Evolutionary conservation across 1,284 basidiomycete genomes (phyloP).

Genomic region (Puccinia polysora): DNA sequence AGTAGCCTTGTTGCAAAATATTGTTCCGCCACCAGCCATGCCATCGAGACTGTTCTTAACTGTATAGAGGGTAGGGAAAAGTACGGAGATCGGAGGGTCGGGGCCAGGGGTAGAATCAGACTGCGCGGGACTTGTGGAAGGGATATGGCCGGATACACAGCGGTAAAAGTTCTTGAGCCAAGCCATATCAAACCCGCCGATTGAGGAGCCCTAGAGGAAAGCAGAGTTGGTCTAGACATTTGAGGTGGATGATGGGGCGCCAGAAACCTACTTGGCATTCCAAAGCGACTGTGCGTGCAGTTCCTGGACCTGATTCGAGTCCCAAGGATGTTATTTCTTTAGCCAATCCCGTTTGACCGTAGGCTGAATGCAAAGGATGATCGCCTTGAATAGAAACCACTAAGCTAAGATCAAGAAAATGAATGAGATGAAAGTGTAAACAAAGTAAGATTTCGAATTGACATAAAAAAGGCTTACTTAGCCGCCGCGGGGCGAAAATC

Average conservation of each 20-base stretch:
- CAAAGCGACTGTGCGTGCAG: slow-evolving; percentile 29
- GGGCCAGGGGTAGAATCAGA: neutral
- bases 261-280: slow-evolving; percentile 28
- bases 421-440: neutral
- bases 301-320: slow-evolving; percentile 32
- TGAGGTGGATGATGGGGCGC: neutral
- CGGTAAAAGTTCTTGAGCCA: slow-evolving; percentile 35
- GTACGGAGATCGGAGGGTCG: slow-evolving; percentile 11
- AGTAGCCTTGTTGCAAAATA: slow-evolving; percentile 24
- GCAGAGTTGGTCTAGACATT: neutral
- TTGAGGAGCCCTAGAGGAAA: slow-evolving; percentile 33
- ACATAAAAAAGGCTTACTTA: slow-evolving; percentile 5
- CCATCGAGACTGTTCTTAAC: slow-evolving; percentile 14
- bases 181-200: slow-evolving; percentile 15
- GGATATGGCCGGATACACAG: slow-evolving; percentile 17
- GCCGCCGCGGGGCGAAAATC: slow-evolving; percentile 35
- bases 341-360: slow-evolving; percentile 16
- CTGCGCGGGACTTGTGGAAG: neutral
- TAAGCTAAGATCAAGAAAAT: slow-evolving; percentile 12
- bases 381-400: slow-evolving; percentile 30
- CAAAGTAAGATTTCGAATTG: neutral
- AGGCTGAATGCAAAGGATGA: slow-evolving; percentile 23
- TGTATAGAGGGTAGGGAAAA: slow-evolving; percentile 33
- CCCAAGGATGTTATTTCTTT: slow-evolving; percentile 33
- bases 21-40: slow-evolving; percentile 9